Conservation (phyloP, 208 protist genomes). For the Crithidia acanthocephali region DNA sequence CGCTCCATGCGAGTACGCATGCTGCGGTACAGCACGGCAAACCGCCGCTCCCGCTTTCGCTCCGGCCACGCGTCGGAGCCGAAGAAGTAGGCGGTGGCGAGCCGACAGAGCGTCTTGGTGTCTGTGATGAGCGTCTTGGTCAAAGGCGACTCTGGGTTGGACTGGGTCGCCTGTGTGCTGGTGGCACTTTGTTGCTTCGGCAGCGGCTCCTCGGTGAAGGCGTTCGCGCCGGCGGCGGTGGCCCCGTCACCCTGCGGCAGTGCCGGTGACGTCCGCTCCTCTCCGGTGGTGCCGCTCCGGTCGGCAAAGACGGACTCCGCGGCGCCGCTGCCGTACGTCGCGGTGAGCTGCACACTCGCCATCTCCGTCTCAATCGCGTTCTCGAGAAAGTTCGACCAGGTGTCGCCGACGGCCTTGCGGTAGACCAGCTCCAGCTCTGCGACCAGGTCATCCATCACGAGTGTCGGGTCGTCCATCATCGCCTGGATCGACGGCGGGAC, state of each 20-base stretch:
- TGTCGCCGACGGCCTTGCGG: constrained; percentile 49
- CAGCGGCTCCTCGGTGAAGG: constrained; percentile 3
- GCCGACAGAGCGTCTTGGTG: constrained; percentile 46
- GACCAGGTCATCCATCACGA: constrained; percentile 70
- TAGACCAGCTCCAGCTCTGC: constrained; percentile 61
- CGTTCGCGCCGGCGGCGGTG: not conserved
- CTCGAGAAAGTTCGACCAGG: constrained; percentile 70
- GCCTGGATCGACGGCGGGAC: constrained; percentile 9
- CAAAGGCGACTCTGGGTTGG: constrained; percentile 6
- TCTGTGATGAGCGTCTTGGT: constrained; percentile 27
- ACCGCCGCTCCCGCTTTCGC: constrained; percentile 31
- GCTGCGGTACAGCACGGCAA: constrained; percentile 39
- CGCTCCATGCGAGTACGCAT: constrained; percentile 33
- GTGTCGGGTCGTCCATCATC: constrained; percentile 33
- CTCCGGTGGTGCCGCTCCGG: not conserved
- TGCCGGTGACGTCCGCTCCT: not conserved
- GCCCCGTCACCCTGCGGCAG: not conserved
- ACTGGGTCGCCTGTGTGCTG: not conserved
- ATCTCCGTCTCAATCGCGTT: constrained; percentile 33
- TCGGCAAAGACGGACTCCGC: not conserved
- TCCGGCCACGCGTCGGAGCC: constrained; percentile 52
- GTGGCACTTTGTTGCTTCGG: not conserved
- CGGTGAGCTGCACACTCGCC: not conserved
- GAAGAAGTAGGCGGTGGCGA: constrained; percentile 77
- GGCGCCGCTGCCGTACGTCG: not conserved